Evolutionary conservation across 73 alveolate species (phyloP).

Genomic region (Loxodes magnus): DNA sequence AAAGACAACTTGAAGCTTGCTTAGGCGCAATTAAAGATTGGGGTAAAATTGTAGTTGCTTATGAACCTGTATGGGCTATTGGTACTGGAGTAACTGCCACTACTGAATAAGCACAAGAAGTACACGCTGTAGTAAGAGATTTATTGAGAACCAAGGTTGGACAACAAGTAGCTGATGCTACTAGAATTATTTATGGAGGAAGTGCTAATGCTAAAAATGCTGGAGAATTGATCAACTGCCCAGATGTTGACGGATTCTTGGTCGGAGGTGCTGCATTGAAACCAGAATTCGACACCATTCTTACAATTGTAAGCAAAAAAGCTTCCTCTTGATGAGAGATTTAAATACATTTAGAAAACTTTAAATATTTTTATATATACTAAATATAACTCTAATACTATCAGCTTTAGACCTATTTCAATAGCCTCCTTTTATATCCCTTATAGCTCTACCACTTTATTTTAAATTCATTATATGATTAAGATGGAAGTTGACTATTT

Average conservation of each 20-base stretch:
- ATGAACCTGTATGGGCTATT: constrained; percentile 98
- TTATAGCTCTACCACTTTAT: too few relatives aligned
- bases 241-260: constrained; percentile 93
- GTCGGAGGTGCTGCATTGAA: constrained; percentile 96
- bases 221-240: constrained; percentile 71
- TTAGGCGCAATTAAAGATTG: constrained; percentile 66
- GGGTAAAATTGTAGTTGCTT: constrained; percentile 80
- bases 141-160: constrained; percentile 78
- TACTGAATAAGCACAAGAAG: constrained; percentile 94
- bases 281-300: constrained; percentile 61
- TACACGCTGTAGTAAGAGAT: constrained; percentile 82
- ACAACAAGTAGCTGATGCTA: constrained; percentile 51
- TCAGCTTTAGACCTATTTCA: too few relatives aligned
- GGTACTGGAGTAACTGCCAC: constrained; percentile 95
- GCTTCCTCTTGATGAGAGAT: too few relatives aligned
- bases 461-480: too few relatives aligned
- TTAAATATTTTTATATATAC: too few relatives aligned
- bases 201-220: constrained; percentile 94
- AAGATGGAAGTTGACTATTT: too few relatives aligned
- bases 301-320: too few relatives aligned
- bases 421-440: too few relatives aligned
- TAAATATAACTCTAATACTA: too few relatives aligned
- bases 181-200: constrained; percentile 97
- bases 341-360: too few relatives aligned
- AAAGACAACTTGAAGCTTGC: constrained; percentile 69